phyloP scores from a whole-genome alignment of 176 grass and related monocot genomes.

The Aechmea fasciata region DNA sequence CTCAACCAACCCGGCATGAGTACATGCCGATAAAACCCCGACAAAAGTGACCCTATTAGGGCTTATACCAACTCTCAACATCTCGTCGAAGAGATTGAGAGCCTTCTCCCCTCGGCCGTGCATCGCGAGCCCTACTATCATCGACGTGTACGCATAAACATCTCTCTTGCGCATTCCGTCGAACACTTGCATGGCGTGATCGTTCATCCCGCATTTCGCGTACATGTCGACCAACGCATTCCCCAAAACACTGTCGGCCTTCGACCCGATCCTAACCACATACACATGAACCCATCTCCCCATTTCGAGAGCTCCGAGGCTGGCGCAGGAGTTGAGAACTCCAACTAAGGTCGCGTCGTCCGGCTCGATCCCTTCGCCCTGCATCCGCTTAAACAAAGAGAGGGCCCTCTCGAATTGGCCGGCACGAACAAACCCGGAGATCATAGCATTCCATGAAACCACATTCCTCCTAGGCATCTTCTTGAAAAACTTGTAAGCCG shows the following conservation, averaged over 20 bases:
- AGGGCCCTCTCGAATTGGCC: conserved; percentile 22
- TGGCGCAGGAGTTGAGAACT: conserved; percentile 45
- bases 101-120: conserved; percentile 43
- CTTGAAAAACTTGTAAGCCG: conserved; percentile 38
- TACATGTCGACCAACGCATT: conserved; percentile 83
- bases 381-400: conserved; percentile 41
- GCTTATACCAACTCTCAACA: conserved; percentile 32
- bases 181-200: conserved; percentile 49
- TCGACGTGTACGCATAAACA: conserved; percentile 53
- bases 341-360: conserved; percentile 38
- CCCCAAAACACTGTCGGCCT: conserved; percentile 20
- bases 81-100: conserved; percentile 35
- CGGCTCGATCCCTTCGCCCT: conserved; percentile 4
- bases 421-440: conserved; percentile 25
- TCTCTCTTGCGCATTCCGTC: conserved; percentile 33
- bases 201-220: conserved; percentile 54
- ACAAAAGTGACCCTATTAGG: conserved; percentile 55
- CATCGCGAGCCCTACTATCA: conserved; percentile 47
- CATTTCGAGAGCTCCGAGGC: conserved; percentile 43
- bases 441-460: conserved; percentile 72
- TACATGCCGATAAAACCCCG: conserved; percentile 52
- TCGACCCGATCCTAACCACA: neutral
- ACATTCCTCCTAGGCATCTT: conserved; percentile 27
- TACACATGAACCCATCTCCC: conserved; percentile 62
- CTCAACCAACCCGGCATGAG: conserved; percentile 42